Conservation (phyloP, 306 rosid genomes). For the Cucurbita pepo region DNA sequence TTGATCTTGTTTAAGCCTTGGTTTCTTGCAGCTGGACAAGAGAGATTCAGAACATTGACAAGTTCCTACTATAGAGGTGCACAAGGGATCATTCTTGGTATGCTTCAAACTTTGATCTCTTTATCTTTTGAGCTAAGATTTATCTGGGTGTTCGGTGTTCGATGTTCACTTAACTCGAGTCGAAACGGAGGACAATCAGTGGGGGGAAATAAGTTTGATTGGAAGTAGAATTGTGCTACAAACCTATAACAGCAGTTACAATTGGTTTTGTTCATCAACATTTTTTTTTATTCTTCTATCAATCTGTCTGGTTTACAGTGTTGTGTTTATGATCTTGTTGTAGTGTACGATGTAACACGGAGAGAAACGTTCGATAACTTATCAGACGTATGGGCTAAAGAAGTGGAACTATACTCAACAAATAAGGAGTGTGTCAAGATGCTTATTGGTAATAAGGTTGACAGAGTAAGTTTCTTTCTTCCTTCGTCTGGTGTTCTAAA, state of each 20-base stretch:
- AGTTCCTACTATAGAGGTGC: conserved; percentile 93
- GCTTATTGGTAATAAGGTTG: conserved; percentile 95
- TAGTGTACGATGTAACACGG: conserved; percentile 84
- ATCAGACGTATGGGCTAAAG: conserved; percentile 88
- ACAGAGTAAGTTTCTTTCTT: conserved; percentile 41
- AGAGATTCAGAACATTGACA: conserved; percentile 84
- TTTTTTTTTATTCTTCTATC: not conserved
- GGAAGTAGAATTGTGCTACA: not conserved
- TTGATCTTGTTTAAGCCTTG: not conserved
- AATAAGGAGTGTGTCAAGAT: conserved; percentile 75
- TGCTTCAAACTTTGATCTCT: conserved; percentile 4
- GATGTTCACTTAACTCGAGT: not conserved
- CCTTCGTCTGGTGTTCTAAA: not conserved
- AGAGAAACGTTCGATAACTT: conserved; percentile 72
- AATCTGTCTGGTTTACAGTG: not conserved
- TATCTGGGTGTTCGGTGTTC: not conserved
- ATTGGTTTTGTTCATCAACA: not conserved
- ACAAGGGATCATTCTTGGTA: conserved; percentile 93
- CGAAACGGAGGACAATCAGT: not conserved
- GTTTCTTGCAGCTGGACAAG: conserved; percentile 87
- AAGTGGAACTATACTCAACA: conserved; percentile 74
- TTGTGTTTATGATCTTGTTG: conserved; percentile 4
- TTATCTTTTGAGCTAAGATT: not conserved
- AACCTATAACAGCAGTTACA: not conserved
- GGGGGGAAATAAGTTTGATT: not conserved